Evolutionary conservation across 257 asterid genomes (phyloP), one percentile per base, ranked within the genome.

Genomic region (Solanum medicagineum): DNA sequence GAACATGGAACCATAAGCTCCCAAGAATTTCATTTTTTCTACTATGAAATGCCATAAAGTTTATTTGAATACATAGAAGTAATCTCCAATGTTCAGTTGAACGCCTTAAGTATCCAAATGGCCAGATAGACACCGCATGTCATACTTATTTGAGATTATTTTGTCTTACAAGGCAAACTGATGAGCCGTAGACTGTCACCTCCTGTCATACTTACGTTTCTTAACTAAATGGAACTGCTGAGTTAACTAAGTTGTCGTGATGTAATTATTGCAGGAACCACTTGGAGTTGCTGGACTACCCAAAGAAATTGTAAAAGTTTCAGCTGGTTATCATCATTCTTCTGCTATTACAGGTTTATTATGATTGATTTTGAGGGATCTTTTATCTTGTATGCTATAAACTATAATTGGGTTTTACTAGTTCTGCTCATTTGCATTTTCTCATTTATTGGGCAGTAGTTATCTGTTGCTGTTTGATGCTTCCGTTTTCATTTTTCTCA

Each of bases 271-370:
- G 87, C 91, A 94, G 99, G 95, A 89, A 86, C 98, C 99, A 88
- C 84, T 87, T 88, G 86, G 89, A 88, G 92, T 95, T 69, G 87
- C 92, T 73, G 90, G 94, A 84, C 89, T 96, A 86, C 92, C 93
- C 82, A 90, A 91, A 81, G 89, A 88, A 90, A 83, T 91, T 59
- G 73, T 88, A 75, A 90, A 89, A 84, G 90, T 96, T 90, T 89
- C 99, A 74, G 97, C 98, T 86, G 99, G 98, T 68, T 96, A 92
- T 90, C 96, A 96, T 91, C 98, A 96, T 89, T 96, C 98, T 85
- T 94, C 95, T 87, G 99, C 98, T 86, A 87, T 95, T 89, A 94
- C 98, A 92, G 98, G 99, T 96, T 84, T 62, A 69, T 15, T 47
- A 87, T 85, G 79, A 47, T 26, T 79, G 68, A 81, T 42, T 57